Evolutionary conservation across 2,329 filamentous ascomycete genomes (phyloP).

Genomic region (Chalaropsis ovoidea): DNA sequence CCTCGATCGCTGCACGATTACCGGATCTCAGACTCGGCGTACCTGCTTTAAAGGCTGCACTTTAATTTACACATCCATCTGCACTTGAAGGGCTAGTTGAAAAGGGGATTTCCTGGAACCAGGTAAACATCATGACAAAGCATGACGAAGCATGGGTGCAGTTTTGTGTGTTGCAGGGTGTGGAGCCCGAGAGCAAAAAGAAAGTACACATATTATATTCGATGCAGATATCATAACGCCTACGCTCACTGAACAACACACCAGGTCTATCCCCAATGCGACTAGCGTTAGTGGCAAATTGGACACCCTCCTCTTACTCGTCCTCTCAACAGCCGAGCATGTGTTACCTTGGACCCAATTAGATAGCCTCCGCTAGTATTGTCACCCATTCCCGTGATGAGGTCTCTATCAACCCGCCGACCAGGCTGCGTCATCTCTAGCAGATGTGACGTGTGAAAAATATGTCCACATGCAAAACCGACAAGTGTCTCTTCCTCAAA

Average conservation of each 20-base stretch:
- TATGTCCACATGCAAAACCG: conserved; percentile 72
- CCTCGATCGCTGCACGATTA: background rate
- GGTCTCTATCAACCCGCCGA: conserved; percentile 40
- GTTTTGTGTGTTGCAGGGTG: too few relatives aligned
- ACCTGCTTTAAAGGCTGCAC: background rate
- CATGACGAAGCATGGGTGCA: too few relatives aligned
- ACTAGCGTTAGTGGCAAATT: conserved; percentile 37
- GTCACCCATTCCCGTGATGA: conserved; percentile 37
- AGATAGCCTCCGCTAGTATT: conserved; percentile 45
- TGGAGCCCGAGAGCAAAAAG: too few relatives aligned
- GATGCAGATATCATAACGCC: background rate
- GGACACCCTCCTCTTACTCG: conserved; percentile 57
- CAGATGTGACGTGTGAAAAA: conserved; percentile 67
- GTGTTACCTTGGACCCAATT: conserved; percentile 78
- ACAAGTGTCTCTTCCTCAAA: conserved; percentile 62
- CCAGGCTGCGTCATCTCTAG: conserved; percentile 44
- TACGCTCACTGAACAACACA: background rate
- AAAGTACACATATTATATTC: background rate
- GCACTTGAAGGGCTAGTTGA: too few relatives aligned
- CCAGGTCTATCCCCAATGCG: background rate
- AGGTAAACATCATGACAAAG: too few relatives aligned
- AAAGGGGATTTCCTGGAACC: too few relatives aligned
- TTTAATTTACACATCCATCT: background rate
- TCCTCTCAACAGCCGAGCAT: conserved; percentile 66
- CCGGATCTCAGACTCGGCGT: background rate